Percentiles rank a stretch among this genome's conserved stretches.
phyloP scores from a whole-genome alignment of 1,284 basidiomycete genomes.

The Papiliotrema nemorosa region DNA sequence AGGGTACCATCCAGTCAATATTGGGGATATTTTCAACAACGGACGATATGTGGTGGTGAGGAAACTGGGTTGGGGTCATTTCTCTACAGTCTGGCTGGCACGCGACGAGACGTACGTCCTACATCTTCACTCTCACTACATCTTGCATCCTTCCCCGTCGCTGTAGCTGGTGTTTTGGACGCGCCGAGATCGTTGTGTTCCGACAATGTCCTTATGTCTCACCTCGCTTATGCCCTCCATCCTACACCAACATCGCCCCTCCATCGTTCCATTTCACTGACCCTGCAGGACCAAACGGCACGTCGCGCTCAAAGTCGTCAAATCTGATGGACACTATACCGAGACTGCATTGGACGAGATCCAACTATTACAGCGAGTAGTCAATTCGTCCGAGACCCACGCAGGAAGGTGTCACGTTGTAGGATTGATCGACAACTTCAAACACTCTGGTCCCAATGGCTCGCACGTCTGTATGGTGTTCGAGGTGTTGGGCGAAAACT shows the following conservation, averaged over 20 bases:
- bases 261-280: not conserved
- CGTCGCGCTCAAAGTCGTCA: conserved; percentile 98
- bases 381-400: conserved; percentile 70
- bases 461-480: conserved; percentile 99
- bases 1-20: conserved; percentile 92
- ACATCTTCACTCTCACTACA: not conserved
- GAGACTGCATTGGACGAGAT: conserved; percentile 99
- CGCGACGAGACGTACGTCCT: conserved; percentile 72
- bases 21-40: conserved; percentile 87
- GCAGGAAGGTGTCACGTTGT: conserved; percentile 66
- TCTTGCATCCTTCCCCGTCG: conserved; percentile 10
- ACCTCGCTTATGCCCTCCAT: too few relatives aligned
- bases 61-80: conserved; percentile 98
- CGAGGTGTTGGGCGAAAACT: conserved; percentile 95
- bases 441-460: conserved; percentile 93
- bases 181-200: too few relatives aligned
- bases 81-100: conserved; percentile 90
- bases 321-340: conserved; percentile 93
- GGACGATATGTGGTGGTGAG: conserved; percentile 86
- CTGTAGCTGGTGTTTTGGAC: too few relatives aligned
- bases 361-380: conserved; percentile 92
- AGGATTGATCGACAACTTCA: conserved; percentile 94
- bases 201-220: too few relatives aligned
- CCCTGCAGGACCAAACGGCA: conserved; percentile 77
- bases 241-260: too few relatives aligned